Base-by-base conservation (phyloP, 805 yeast genomes). In the Candida hispaniensis region DNA sequence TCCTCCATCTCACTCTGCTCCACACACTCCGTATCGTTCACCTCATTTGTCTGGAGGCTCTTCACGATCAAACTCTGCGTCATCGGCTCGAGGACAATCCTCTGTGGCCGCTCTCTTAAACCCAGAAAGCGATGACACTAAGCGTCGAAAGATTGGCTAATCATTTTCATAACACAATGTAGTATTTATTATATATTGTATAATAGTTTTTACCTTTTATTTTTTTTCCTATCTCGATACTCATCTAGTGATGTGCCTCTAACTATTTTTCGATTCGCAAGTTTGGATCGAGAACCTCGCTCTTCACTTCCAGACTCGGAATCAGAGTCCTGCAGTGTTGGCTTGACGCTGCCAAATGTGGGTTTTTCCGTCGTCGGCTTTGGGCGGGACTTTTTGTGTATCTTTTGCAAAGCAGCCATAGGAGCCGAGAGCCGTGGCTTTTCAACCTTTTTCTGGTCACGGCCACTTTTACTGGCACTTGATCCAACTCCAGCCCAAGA, bases 1-100 rank as follows among this genome's bases (percentile, higher is more conserved):
- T 8, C 36, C 36, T n/a, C 36, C 36, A 10, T 28, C 36, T 4
- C 28, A 32, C 28, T 32, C 36, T 9, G 23, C 36, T 16, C 36
- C 36, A 10, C 36, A 32, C 27, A 32, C 36, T 13, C 36, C 36
- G 27, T 32, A 23, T 23, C 36, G 36, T 2, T 32, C 36, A 28
- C 36, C 36, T 7, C 36, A 32, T 10, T 28, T 28, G 10, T 32
- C 36, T 12, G 36, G 36, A 8, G 36, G 28, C 6, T 17, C 23
- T 14, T 23, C 36, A 14, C 36, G 36, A 9, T 32, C 36, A 4
- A 32, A 32, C 28, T 23, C 28, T 23, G 24, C 28, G 22, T 17
- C 23, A 21, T 23, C 28, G 8, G 24, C 36, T 9, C 28, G 36
- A 4, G 36, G 36, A 13, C n/a, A n/a, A n/a, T 27, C 36, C 7